Evolutionary conservation across 805 yeast species (phyloP), one percentile per base, ranked within the genome.

Genomic region (Maudiozyma saulgeensis): DNA sequence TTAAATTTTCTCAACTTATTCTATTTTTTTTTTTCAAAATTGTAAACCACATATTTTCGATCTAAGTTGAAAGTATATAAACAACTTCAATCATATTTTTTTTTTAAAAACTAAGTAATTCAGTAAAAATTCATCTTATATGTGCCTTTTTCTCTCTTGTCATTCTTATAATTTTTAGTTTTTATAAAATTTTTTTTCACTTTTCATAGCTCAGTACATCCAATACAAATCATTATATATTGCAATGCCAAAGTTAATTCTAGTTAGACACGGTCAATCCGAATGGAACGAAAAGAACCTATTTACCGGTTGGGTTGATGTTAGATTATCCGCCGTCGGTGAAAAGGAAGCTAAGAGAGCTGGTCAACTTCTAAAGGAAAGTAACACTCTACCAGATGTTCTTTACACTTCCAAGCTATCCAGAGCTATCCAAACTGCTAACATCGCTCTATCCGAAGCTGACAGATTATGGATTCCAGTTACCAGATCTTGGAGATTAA

Each of bases 221-320:
- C 43, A 41, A 41, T 39, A 19, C 42, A 39, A 19, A 39, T 39
- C 21, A n/a, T 21, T 9, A 23, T 41, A 26, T 41, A 23, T 26
- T 15, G 25, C 40, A 66, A 71, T 72, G 76, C 74, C 75, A 65
- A 88, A 86, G 73, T 79, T 90, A 72, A 82, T 90, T 68, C 79
- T 90, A 69, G 89, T 91, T 61, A 90, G 98, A 80, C 98, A 90
- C 90, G 98, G 98, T 66, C 96, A 91, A 79, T 87, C 96, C 76
- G 97, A 87, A 73, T 90, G 98, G 98, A 90, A 90, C 74, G 96
- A 88, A 74, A 87, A 88, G 79, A 91, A 90, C 81, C 79, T 90
- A 61, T 90, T 90, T 84, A 90, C 97, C 71, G 98, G 98, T 68
- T 90, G 98, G 98, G 97, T 91, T 56, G 98, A 90, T 72, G 95